phyloP scores from a whole-genome alignment of 2,329 filamentous ascomycete species.

The Penicillium sp. region DNA sequence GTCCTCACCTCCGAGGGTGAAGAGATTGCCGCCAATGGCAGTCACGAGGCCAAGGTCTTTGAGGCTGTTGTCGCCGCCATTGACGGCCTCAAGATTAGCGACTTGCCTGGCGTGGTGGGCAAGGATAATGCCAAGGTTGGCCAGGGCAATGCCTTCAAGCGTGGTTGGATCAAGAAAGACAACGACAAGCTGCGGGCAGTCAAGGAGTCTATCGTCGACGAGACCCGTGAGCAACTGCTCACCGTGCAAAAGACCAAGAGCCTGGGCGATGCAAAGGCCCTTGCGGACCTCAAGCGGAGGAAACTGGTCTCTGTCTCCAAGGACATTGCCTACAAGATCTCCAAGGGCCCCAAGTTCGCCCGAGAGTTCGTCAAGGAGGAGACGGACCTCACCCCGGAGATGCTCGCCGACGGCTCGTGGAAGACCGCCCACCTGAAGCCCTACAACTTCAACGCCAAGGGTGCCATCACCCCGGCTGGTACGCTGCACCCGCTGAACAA shows the following conservation, averaged over 20 bases:
- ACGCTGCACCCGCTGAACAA: constrained; percentile 73
- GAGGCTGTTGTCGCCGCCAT: constrained; percentile 70
- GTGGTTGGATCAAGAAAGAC: constrained; percentile 68
- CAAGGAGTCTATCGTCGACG: constrained; percentile 75
- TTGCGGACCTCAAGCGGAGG: constrained; percentile 85
- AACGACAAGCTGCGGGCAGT: constrained; percentile 56
- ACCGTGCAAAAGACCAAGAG: constrained; percentile 70
- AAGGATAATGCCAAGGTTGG: constrained; percentile 64
- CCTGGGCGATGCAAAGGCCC: constrained; percentile 70
- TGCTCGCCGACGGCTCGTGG: constrained; percentile 85
- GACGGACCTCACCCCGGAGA: constrained; percentile 91
- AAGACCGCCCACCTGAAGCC: constrained; percentile 87
- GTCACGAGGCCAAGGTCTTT: constrained; percentile 81
- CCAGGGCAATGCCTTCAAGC: constrained; percentile 90
- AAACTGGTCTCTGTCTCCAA: constrained; percentile 86
- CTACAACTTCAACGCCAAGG: constrained; percentile 75
- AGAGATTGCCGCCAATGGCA: constrained; percentile 71
- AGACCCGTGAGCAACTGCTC: constrained; percentile 73
- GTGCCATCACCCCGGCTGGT: constrained; percentile 52
- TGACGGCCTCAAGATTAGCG: constrained; percentile 78
- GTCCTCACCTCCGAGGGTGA: constrained; percentile 74
- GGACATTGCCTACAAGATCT: constrained; percentile 78
- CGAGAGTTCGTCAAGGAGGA: constrained; percentile 88
- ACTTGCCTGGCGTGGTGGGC: constrained; percentile 57
- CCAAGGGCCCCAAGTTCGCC: constrained; percentile 85